Percentiles rank a stretch among this genome's conserved stretches.
These are phyloP conservation scores for Tuber umbilicatum DNA, from an alignment of 495 filamentous ascomycete species.

Conservation along the genomic window DNA sequence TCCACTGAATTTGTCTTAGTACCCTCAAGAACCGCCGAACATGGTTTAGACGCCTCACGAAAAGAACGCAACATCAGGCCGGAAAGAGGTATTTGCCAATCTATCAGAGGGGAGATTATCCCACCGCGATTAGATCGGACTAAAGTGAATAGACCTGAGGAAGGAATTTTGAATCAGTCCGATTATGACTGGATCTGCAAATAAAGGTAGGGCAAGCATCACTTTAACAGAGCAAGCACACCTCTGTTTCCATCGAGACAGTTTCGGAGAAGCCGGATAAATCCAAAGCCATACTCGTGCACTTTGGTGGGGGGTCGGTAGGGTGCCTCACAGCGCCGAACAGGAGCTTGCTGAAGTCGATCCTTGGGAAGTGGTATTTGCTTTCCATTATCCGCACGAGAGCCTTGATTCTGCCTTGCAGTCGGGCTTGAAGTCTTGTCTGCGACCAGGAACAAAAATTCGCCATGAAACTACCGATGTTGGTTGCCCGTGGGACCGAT, in stretches of 20 bases:
- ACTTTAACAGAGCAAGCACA: background rate
- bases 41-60: background rate
- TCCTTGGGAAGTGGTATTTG: background rate
- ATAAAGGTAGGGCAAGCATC: background rate
- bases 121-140: too few species aligned
- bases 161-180: background rate
- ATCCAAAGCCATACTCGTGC: background rate
- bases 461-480: background rate
- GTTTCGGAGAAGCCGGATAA: background rate
- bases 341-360: background rate
- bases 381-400: background rate
- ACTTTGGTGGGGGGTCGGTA: background rate
- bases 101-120: background rate
- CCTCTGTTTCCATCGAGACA: background rate
- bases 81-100: background rate
- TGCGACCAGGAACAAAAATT: background rate
- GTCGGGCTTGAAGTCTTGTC: background rate
- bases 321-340: background rate
- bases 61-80: background rate
- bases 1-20: background rate
- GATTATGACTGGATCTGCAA: background rate
- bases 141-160: background rate
- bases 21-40: background rate
- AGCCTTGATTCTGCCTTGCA: background rate
- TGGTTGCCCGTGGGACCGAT: background rate